A percentile compares a stretch with the other conserved stretches of the same genome.
phyloP scores from a whole-genome alignment of 495 filamentous ascomycete species.

The Aspergillus nidulans region DNA sequence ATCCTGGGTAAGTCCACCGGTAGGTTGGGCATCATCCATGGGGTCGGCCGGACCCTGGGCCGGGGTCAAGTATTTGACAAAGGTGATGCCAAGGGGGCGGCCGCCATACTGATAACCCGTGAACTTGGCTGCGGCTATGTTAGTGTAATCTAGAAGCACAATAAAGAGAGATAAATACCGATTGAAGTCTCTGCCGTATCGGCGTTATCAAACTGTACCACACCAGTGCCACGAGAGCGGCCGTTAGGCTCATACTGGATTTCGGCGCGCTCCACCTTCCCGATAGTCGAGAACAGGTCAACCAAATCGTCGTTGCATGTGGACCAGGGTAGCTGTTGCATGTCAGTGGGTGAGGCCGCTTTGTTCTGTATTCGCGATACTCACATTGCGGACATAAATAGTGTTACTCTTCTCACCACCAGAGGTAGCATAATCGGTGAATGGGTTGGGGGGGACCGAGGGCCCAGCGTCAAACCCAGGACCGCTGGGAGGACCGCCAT shows the following conservation, averaged over 20 bases:
- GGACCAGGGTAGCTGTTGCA: slow-evolving; percentile 84
- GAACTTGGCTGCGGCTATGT: slow-evolving; percentile 67
- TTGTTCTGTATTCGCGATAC: slow-evolving; percentile 26
- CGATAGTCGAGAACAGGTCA: slow-evolving; percentile 95
- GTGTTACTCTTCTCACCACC: slow-evolving; percentile 76
- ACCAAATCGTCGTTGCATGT: slow-evolving; percentile 96
- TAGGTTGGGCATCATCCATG: slow-evolving; percentile 76
- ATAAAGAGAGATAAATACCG: slow-evolving; percentile 40
- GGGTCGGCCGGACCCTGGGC: slow-evolving; percentile 56
- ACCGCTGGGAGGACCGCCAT: slow-evolving; percentile 22
- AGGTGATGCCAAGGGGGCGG: slow-evolving; percentile 85
- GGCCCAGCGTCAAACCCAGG: slow-evolving; percentile 35
- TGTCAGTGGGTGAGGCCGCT: slow-evolving; percentile 10
- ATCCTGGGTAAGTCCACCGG: slow-evolving; percentile 79
- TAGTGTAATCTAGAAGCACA: slow-evolving; percentile 2
- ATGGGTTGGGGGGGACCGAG: slow-evolving; percentile 75
- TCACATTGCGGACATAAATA: slow-evolving; percentile 97
- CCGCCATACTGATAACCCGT: slow-evolving; percentile 96
- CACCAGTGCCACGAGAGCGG: slow-evolving; percentile 89
- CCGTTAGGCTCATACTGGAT: slow-evolving; percentile 98
- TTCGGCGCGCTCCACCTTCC: slow-evolving; percentile 94
- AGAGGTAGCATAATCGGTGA: slow-evolving; percentile 89
- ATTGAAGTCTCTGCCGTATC: slow-evolving; percentile 91
- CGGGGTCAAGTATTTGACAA: slow-evolving; percentile 79
- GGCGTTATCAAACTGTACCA: slow-evolving; percentile 81